A percentile compares a stretch with the other conserved stretches of the same genome.
These are phyloP conservation scores for Akebia trifoliata DNA, from an alignment of 164 flowering plant genomes.

Conservation along the genomic window DNA sequence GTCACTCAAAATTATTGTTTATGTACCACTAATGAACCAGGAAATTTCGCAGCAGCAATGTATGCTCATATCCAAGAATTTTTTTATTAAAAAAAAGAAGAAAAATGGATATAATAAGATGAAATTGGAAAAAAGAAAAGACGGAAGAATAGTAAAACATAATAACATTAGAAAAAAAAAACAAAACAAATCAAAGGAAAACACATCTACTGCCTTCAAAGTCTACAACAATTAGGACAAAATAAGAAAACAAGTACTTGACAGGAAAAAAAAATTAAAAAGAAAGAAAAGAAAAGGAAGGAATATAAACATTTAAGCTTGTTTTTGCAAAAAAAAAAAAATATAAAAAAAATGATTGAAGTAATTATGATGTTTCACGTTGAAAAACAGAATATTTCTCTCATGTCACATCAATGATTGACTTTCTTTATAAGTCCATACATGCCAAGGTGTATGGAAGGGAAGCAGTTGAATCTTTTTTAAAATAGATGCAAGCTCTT, in stretches of 20 bases:
- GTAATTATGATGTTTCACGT: too few species aligned
- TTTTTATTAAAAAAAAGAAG: too few species aligned
- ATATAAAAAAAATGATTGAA: background rate
- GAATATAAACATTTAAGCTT: background rate
- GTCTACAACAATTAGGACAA: background rate
- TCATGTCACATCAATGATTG: background rate
- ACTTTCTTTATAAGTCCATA: background rate
- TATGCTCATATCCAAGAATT: too few species aligned
- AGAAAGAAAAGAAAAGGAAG: background rate
- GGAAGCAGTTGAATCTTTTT: background rate
- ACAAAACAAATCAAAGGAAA: too few species aligned
- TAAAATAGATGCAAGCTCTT: background rate
- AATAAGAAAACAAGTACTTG: background rate
- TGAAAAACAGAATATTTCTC: background rate
- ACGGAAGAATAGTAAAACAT: too few species aligned
- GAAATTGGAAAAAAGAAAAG: too few species aligned
- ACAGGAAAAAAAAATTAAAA: background rate
- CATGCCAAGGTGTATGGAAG: background rate
- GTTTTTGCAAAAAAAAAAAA: background rate
- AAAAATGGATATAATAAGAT: too few species aligned
- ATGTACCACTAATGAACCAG: too few species aligned
- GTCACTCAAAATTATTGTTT: too few species aligned
- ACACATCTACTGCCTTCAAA: too few species aligned
- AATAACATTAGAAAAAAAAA: too few species aligned
- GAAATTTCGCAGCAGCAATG: too few species aligned